A percentile compares a stretch with the other conserved stretches of the same genome.
phyloP scores from a whole-genome alignment of 2,329 filamentous ascomycete genomes.

The Calonectria montana region DNA sequence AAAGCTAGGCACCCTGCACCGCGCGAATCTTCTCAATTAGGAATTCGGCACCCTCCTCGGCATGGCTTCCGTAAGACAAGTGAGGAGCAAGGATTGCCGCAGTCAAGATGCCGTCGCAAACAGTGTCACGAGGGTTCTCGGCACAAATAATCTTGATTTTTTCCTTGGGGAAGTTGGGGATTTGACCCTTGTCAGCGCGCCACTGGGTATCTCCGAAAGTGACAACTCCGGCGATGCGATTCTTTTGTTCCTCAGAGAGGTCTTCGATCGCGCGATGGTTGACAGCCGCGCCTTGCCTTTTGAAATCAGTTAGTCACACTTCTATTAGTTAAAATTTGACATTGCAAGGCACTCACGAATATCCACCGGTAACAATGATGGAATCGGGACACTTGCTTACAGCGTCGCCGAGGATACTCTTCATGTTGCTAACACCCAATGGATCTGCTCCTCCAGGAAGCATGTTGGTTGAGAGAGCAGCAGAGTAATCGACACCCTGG shows the following conservation, averaged over 20 bases:
- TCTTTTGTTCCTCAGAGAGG: slow-evolving; percentile 1
- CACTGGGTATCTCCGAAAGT: slow-evolving; percentile 11
- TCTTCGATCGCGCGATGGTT: slow-evolving; percentile 5
- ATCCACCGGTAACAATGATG: slow-evolving; percentile 1
- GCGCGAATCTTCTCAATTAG: not conserved
- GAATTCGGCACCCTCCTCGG: not conserved
- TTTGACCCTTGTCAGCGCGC: not conserved
- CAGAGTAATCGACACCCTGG: slow-evolving; percentile 3
- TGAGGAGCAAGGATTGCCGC: slow-evolving; percentile 2
- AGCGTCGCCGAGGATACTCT: not conserved
- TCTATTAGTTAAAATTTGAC: not conserved
- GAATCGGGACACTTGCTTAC: slow-evolving; percentile 1
- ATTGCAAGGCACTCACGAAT: not conserved
- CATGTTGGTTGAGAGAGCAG: not conserved
- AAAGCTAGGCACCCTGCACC: not conserved
- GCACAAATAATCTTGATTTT: slow-evolving; percentile 8
- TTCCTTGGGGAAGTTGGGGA: slow-evolving; percentile 4
- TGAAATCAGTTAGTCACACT: not conserved
- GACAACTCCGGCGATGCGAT: slow-evolving; percentile 5
- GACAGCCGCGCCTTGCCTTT: not conserved
- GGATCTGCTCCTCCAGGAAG: not conserved
- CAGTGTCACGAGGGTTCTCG: slow-evolving; percentile 2
- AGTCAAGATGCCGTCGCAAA: slow-evolving; percentile 1
- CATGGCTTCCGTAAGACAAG: slow-evolving; percentile 1
- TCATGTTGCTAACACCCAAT: not conserved